Base-by-base conservation (phyloP, 768 basidiomycete genomes). In the Amyloporia xantha region DNA sequence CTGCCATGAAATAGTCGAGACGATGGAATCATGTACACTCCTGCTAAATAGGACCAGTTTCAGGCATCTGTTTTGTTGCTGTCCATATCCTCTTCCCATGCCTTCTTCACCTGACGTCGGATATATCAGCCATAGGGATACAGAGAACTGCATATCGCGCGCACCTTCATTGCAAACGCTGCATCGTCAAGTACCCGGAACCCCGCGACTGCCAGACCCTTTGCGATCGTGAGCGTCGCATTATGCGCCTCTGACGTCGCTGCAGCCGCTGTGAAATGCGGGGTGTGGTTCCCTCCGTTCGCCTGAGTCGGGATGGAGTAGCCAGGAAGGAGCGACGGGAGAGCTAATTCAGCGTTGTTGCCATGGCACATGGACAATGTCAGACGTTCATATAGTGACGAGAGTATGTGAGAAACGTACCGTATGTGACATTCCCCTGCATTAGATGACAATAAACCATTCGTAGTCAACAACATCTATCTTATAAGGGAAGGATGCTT, bases 241-340 rank as follows among this genome's bases (percentile, higher is more conserved):
- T 70, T 69, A 58, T 89, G 87, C 10, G 87, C 87, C 50, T 78
- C 77, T 38, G 66, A 57, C 35, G 75, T 79, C 25, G 71, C 69
- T 24, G 85, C 81, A 21, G 86, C 72, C 45, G 67, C 65, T 20
- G 82, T 68, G 61, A 89, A 90, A 2, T 70, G 76, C 7, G 78
- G 70, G 1, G 87, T 87, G 57, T 90, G 87, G 57, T 90, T 90
- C n/a, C 81, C 81, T 35, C 85, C 86, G 43, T 75, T 68, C 6
- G 78, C 76, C 52, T 71, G 68, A 4, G 84, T 84, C 19, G 86
- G 85, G 45, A 90, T 86, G 23, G 80, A 38, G 45, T 50, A 56
- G 13, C 44, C 41, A 20, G 55, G 62, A 52, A 59, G 56, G 36
- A 64, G 46, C 42, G 60, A 54, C 9, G 64, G 62, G 20, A 67